These are phyloP conservation scores for Kurtzmaniella quercitrusa DNA, from an alignment of 1,139 yeast genomes.

Conservation along the genomic window DNA sequence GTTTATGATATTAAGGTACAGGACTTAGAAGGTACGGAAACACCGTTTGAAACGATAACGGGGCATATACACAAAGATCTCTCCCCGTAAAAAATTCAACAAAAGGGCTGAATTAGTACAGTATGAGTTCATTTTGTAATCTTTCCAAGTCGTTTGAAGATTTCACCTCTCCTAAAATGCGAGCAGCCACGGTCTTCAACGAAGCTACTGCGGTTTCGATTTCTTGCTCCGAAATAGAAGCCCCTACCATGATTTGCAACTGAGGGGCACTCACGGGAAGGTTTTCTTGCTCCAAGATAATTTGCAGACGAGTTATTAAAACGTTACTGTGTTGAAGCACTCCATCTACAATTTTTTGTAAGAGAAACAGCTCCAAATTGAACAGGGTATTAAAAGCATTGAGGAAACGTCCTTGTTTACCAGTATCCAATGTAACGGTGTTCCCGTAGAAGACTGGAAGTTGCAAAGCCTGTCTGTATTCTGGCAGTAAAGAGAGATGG, in stretches of 20 bases:
- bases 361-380: constrained; percentile 57
- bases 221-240: constrained; percentile 53
- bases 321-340: constrained; percentile 49
- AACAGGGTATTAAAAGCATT: constrained; percentile 39
- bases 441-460: constrained; percentile 49
- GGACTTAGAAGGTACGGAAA: background rate
- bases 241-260: constrained; percentile 57
- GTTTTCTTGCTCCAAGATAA: constrained; percentile 68
- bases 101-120: constrained; percentile 6
- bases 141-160: constrained; percentile 15
- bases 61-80: too few relatives aligned
- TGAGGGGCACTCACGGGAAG: constrained; percentile 70
- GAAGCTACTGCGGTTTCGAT: constrained; percentile 23
- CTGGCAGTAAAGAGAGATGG: constrained; percentile 51
- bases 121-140: constrained; percentile 18
- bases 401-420: constrained; percentile 30
- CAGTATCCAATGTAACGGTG: constrained; percentile 32
- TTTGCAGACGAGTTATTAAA: constrained; percentile 66
- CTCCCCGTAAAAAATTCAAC: too few relatives aligned
- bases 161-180: constrained; percentile 15
- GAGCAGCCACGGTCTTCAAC: constrained; percentile 15
- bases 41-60: background rate
- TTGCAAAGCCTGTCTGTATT: constrained; percentile 36
- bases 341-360: constrained; percentile 60
- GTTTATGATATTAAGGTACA: background rate